Evolutionary conservation across 164 flowering plant genomes (phyloP).

Genomic region (Buxus sempervirens): DNA sequence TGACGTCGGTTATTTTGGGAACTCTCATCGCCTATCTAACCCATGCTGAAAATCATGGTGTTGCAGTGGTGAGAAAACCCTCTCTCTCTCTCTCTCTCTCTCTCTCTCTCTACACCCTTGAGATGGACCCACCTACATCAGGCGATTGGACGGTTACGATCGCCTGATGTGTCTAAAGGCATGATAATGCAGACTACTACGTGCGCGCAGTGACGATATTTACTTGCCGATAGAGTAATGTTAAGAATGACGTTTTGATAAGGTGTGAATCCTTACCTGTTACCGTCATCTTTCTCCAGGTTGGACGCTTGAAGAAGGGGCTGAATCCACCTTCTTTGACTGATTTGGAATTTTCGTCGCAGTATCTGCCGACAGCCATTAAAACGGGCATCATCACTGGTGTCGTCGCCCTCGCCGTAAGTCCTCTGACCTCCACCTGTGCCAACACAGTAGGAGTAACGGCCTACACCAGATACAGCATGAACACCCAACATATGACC

Average conservation of each 20-base stretch:
- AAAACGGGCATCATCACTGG: constrained; percentile 77
- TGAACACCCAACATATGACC: too few species aligned
- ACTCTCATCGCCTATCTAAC: constrained; percentile 69
- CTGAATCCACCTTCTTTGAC: constrained; percentile 62
- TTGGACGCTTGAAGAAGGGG: constrained; percentile 78
- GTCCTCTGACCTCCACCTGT: constrained; percentile 10
- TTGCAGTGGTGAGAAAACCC: constrained; percentile 61
- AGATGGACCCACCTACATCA: too few species aligned
- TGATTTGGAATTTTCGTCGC: constrained; percentile 49
- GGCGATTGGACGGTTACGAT: constrained; percentile 2
- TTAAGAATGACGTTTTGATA: not conserved
- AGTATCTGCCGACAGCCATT: constrained; percentile 39
- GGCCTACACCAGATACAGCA: too few species aligned
- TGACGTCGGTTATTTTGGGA: constrained; percentile 65
- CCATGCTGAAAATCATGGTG: constrained; percentile 75
- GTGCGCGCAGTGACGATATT: too few species aligned
- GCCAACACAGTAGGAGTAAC: not conserved
- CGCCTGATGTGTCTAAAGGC: too few species aligned
- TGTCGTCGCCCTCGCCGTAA: constrained; percentile 74
- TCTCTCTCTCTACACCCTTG: too few species aligned
- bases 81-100: not conserved
- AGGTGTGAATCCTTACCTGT: too few species aligned
- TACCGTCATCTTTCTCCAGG: constrained; percentile 36
- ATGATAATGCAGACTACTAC: too few species aligned
- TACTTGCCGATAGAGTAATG: not conserved